Evolutionary conservation across 2,329 filamentous ascomycete species (phyloP).

Genomic region (Botrytis sinoallii): DNA sequence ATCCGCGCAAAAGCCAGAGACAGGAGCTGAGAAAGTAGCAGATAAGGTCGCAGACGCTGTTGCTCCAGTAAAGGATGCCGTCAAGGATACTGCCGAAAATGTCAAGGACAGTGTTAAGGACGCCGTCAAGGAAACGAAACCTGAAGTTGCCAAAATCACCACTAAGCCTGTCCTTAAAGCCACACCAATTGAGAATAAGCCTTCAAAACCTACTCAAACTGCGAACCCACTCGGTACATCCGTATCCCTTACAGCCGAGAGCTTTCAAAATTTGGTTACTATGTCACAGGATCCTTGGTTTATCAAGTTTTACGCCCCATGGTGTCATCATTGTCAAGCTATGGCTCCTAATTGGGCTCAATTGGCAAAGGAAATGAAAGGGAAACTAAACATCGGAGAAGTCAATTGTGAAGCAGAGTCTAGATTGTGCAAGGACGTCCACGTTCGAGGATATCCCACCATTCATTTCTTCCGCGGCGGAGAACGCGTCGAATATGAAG

Average conservation of each 20-base stretch:
- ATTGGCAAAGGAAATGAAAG: conserved; percentile 87
- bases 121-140: conserved; percentile 10
- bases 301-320: conserved; percentile 97
- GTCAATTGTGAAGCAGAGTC: conserved; percentile 90
- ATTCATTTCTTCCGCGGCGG: conserved; percentile 89
- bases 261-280: conserved; percentile 81
- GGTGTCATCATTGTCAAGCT: conserved; percentile 94
- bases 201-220: conserved; percentile 49
- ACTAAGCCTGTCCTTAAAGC: conserved; percentile 27
- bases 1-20: conserved; percentile 1
- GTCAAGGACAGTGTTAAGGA: neutral
- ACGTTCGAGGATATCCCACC: conserved; percentile 77
- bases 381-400: conserved; percentile 85
- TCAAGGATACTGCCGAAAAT: neutral
- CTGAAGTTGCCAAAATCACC: conserved; percentile 7
- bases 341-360: conserved; percentile 88
- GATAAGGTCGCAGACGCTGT: neutral
- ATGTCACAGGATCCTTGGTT: conserved; percentile 93
- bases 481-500: conserved; percentile 89
- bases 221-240: conserved; percentile 77
- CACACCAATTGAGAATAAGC: conserved; percentile 42
- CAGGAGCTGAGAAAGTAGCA: neutral
- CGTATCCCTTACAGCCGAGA: conserved; percentile 73
- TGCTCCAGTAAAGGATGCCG: neutral
- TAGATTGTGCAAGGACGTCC: conserved; percentile 88